Percentiles rank a stretch among this genome's conserved stretches.
These are phyloP conservation scores for Ogataea minuta DNA, from an alignment of 805 yeast genomes.

Conservation along the genomic window DNA sequence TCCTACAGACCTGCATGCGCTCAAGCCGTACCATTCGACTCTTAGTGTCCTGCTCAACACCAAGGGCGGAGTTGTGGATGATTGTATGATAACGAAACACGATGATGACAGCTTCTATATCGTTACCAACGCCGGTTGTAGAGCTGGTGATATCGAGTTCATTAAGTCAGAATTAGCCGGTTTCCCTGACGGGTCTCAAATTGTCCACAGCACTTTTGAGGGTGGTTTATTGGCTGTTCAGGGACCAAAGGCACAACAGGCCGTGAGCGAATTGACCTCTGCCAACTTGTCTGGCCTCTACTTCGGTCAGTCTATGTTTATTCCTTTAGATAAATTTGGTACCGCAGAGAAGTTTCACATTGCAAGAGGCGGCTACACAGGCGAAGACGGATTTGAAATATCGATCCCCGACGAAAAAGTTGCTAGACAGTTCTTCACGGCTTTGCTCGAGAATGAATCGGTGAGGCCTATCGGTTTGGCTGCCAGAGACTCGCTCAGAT, in stretches of 20 bases:
- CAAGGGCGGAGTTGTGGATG: conserved; percentile 83
- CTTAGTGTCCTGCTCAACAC: conserved; percentile 73
- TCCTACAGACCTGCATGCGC: conserved; percentile 74
- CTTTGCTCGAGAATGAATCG: conserved; percentile 49
- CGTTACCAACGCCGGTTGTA: conserved; percentile 95
- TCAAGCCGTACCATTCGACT: conserved; percentile 61
- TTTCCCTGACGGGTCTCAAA: conserved; percentile 29
- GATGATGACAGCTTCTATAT: conserved; percentile 70
- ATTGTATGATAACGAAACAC: conserved; percentile 88
- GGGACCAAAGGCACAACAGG: conserved; percentile 81
- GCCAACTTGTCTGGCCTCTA: conserved; percentile 57
- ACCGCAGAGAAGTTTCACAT: conserved; percentile 55
- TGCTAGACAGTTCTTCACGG: conserved; percentile 60
- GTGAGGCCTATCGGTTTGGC: conserved; percentile 93
- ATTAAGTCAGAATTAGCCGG: conserved; percentile 49
- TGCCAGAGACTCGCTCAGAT: conserved; percentile 93
- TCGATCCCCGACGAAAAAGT: conserved; percentile 60
- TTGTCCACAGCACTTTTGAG: conserved; percentile 48
- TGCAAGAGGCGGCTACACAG: conserved; percentile 97
- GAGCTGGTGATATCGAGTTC: conserved; percentile 74
- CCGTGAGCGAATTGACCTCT: conserved; percentile 61
- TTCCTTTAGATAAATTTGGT: conserved; percentile 42
- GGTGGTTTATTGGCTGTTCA: conserved; percentile 86
- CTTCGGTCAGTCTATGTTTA: conserved; percentile 68
- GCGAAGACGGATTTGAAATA: conserved; percentile 97